Conservation (phyloP, 148 eudicot genomes). For the Chenopodium berlandieri region DNA sequence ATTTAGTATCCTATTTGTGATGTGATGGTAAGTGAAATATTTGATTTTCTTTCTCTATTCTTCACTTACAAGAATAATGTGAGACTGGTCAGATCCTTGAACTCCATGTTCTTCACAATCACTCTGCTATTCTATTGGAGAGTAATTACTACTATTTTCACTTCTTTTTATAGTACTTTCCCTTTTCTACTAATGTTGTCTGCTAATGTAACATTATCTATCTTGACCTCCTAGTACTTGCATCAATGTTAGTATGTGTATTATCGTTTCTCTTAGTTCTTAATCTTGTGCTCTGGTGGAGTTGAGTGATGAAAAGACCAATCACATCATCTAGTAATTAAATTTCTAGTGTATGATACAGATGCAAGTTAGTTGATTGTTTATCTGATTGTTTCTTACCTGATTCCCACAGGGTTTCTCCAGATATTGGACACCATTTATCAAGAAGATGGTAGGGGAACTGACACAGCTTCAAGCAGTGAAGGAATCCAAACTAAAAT, state of each 20-base stretch:
- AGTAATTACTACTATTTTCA: neutral
- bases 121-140: neutral
- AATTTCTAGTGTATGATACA: neutral
- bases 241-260: neutral
- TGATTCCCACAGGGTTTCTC: slow-evolving; percentile 60
- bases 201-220: neutral
- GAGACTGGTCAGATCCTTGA: neutral
- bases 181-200: neutral
- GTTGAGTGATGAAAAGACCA: neutral
- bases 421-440: slow-evolving; percentile 86
- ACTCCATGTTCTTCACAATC: neutral
- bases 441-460: slow-evolving; percentile 61
- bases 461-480: slow-evolving; percentile 78
- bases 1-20: neutral
- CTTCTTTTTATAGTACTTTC: neutral
- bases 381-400: slow-evolving; percentile 3
- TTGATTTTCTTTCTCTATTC: neutral
- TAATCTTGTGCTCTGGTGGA: neutral
- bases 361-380: neutral
- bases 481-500: slow-evolving; percentile 79
- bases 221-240: neutral
- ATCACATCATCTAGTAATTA: neutral
- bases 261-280: neutral
- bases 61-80: neutral
- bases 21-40: neutral